Conservation (phyloP, 2,329 filamentous ascomycete genomes). For the Orbilia quercus region DNA sequence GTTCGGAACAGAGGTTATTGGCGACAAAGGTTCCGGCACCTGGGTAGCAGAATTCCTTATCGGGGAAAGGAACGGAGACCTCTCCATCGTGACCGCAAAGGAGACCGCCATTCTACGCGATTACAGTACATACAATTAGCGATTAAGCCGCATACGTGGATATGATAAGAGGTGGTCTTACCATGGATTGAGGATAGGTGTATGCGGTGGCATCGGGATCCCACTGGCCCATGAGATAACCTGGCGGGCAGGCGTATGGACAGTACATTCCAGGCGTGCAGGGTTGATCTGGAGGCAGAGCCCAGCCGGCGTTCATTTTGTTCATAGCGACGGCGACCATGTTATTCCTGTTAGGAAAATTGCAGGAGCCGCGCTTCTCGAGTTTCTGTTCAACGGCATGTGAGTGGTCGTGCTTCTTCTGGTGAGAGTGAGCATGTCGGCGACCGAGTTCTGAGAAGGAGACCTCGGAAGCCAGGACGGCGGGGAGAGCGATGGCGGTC, state of each 20-base stretch:
- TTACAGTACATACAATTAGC: constrained; percentile 52
- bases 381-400: constrained; percentile 30
- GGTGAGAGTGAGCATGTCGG: constrained; percentile 43
- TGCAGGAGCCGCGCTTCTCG: constrained; percentile 68
- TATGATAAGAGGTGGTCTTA: constrained; percentile 63
- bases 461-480: constrained; percentile 47
- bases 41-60: constrained; percentile 75
- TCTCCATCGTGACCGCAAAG: constrained; percentile 76
- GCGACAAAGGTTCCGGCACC: constrained; percentile 75
- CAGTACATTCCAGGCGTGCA: constrained; percentile 77
- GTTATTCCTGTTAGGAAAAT: constrained; percentile 74
- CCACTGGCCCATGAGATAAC: constrained; percentile 83
- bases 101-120: constrained; percentile 75
- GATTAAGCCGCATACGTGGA: neutral
- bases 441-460: constrained; percentile 21
- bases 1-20: constrained; percentile 71
- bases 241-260: constrained; percentile 79
- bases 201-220: constrained; percentile 75
- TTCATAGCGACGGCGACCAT: constrained; percentile 75
- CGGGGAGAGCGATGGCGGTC: constrained; percentile 42
- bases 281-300: constrained; percentile 78
- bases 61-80: constrained; percentile 75
- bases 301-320: constrained; percentile 77
- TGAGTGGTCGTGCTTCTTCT: constrained; percentile 57
- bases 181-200: constrained; percentile 77